These are phyloP conservation scores for Spizellomyces sp. DNA, from an alignment of 192 early-diverging fungal genomes.

Conservation along the genomic window DNA sequence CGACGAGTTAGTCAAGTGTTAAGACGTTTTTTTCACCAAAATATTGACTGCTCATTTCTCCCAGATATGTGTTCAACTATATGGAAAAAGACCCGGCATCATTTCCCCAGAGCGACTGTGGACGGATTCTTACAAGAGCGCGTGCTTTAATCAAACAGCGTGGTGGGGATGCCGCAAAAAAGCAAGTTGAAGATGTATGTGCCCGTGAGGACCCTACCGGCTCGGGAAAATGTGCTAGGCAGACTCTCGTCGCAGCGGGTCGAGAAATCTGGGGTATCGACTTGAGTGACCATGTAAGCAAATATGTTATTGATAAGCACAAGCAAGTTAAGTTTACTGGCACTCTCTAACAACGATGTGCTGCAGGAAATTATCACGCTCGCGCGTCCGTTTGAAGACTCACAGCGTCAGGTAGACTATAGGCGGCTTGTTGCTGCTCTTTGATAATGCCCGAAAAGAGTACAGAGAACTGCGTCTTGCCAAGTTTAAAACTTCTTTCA, in stretches of 20 bases:
- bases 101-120: slow-evolving; percentile 13
- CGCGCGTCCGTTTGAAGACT: slow-evolving; percentile 50
- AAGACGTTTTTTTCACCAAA: background rate
- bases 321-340: background rate
- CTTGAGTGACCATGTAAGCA: slow-evolving; percentile 49
- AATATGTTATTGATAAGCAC: slow-evolving; percentile 16
- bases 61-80: slow-evolving; percentile 30
- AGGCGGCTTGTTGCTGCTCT: slow-evolving; percentile 2
- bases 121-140: background rate
- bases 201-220: slow-evolving; percentile 6
- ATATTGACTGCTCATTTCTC: background rate
- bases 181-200: background rate
- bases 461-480: too few species aligned
- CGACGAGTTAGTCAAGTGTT: slow-evolving; percentile 46
- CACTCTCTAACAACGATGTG: background rate
- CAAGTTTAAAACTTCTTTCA: too few species aligned
- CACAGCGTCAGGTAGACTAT: slow-evolving; percentile 21
- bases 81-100: slow-evolving; percentile 18
- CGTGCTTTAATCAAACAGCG: too few species aligned
- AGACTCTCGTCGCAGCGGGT: slow-evolving; percentile 38
- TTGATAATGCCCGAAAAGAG: background rate
- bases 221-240: slow-evolving; percentile 41
- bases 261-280: slow-evolving; percentile 33
- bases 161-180: too few species aligned
- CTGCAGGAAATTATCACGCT: slow-evolving; percentile 58